A percentile compares a stretch with the other conserved stretches of the same genome.
Conservation (phyloP, 371 early-diverging fungal species). For the Mucor sp. region DNA sequence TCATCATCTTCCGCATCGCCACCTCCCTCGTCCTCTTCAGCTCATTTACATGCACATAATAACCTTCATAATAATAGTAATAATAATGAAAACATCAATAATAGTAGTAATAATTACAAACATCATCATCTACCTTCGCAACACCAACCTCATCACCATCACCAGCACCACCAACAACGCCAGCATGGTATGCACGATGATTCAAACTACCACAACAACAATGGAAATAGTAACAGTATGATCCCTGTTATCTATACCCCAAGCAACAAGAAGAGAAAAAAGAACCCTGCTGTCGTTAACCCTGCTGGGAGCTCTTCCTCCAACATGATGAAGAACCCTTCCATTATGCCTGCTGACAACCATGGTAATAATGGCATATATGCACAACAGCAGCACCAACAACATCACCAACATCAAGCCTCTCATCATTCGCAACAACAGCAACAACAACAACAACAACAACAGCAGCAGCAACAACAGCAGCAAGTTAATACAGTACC, state of each 20-base stretch:
- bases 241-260: slow-evolving; percentile 37
- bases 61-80: not conserved
- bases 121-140: not conserved
- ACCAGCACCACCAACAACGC: not conserved
- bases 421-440: slow-evolving; percentile 1
- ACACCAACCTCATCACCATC: not conserved
- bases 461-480: slow-evolving; percentile 15
- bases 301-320: not conserved
- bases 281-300: slow-evolving; percentile 4
- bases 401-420: slow-evolving; percentile 1
- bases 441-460: slow-evolving; percentile 5
- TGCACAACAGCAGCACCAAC: slow-evolving; percentile 1
- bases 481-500: slow-evolving; percentile 38
- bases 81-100: slow-evolving; percentile 1
- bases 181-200: not conserved
- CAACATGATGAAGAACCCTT: not conserved
- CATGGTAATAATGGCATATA: not conserved
- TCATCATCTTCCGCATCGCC: slow-evolving; percentile 12
- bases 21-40: not conserved
- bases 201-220: not conserved
- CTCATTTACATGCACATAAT: not conserved
- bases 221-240: not conserved
- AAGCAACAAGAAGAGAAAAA: slow-evolving; percentile 30
- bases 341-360: not conserved
- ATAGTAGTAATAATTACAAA: not conserved